Conservation (phyloP, 768 basidiomycete species). For the Hysterangium stoloniferum region DNA sequence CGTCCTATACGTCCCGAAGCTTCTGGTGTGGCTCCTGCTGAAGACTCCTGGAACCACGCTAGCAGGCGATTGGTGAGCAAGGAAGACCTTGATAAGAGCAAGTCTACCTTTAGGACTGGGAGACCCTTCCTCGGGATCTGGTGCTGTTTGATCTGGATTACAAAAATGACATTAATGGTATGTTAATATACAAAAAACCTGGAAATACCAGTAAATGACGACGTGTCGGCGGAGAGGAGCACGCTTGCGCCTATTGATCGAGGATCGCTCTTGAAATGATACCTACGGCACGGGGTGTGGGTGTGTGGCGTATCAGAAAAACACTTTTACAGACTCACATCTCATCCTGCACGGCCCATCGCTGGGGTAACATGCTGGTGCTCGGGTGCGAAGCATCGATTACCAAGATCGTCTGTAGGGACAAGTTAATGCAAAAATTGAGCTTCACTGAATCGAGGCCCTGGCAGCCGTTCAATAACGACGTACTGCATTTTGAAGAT, state of each 20-base stretch:
- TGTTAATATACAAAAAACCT: conserved; percentile 41
- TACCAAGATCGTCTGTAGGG: conserved; percentile 48
- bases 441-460: neutral
- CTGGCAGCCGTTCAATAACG: neutral
- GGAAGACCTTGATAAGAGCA: neutral
- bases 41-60: conserved; percentile 83
- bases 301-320: conserved; percentile 9
- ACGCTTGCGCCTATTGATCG: conserved; percentile 53
- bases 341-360: conserved; percentile 51
- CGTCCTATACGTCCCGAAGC: conserved; percentile 43
- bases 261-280: conserved; percentile 44
- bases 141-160: conserved; percentile 3
- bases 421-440: no score
- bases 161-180: neutral
- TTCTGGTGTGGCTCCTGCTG: conserved; percentile 49
- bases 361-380: conserved; percentile 42
- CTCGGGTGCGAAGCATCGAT: conserved; percentile 54
- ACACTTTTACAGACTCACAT: conserved; percentile 39
- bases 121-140: conserved; percentile 38
- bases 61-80: neutral
- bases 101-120: conserved; percentile 71
- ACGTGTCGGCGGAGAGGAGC: conserved; percentile 57
- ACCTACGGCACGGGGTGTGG: neutral
- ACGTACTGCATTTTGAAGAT: conserved; percentile 55
- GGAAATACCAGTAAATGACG: conserved; percentile 36